A percentile compares a stretch with the other conserved stretches of the same genome.
These are phyloP conservation scores for Westerdykella ornata DNA, from an alignment of 2,329 filamentous ascomycete species.

Conservation along the genomic window DNA sequence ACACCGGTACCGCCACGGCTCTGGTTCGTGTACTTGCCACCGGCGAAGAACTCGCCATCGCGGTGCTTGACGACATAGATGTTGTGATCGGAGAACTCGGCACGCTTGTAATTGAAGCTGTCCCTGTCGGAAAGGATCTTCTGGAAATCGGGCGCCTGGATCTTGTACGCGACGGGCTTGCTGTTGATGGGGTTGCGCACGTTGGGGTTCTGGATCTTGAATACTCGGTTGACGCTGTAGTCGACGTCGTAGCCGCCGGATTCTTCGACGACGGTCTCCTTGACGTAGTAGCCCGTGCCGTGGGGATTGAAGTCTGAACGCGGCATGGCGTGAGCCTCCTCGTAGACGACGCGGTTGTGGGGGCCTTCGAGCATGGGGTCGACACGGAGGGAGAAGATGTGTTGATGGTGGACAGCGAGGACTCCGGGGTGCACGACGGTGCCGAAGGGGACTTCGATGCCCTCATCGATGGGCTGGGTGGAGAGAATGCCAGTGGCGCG, in stretches of 20 bases:
- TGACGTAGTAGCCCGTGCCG: slow-evolving; percentile 45
- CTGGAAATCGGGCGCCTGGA: slow-evolving; percentile 45
- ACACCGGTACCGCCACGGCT: slow-evolving; percentile 48
- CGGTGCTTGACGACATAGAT: slow-evolving; percentile 53
- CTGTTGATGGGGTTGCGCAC: slow-evolving; percentile 44
- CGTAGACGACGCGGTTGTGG: slow-evolving; percentile 44
- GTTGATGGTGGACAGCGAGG: slow-evolving; percentile 65
- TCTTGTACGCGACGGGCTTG: slow-evolving; percentile 47
- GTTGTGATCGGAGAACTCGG: slow-evolving; percentile 53
- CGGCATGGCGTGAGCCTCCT: slow-evolving; percentile 54
- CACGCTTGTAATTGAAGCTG: slow-evolving; percentile 52
- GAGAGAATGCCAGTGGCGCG: slow-evolving; percentile 63
- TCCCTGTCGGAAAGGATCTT: slow-evolving; percentile 48
- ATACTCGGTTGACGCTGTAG: slow-evolving; percentile 40
- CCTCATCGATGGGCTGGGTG: slow-evolving; percentile 61
- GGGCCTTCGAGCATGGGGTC: slow-evolving; percentile 45
- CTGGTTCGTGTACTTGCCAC: slow-evolving; percentile 56
- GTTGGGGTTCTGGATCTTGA: slow-evolving; percentile 45
- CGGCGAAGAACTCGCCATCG: slow-evolving; percentile 55
- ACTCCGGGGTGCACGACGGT: slow-evolving; percentile 64
- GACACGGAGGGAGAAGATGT: slow-evolving; percentile 58
- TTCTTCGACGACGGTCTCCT: slow-evolving; percentile 44
- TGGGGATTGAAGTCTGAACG: slow-evolving; percentile 51
- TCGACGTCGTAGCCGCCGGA: slow-evolving; percentile 48
- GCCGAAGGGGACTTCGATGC: slow-evolving; percentile 57